phyloP scores from a whole-genome alignment of 139 green algal genomes.

The Chlamydomonas asymmetrica region DNA sequence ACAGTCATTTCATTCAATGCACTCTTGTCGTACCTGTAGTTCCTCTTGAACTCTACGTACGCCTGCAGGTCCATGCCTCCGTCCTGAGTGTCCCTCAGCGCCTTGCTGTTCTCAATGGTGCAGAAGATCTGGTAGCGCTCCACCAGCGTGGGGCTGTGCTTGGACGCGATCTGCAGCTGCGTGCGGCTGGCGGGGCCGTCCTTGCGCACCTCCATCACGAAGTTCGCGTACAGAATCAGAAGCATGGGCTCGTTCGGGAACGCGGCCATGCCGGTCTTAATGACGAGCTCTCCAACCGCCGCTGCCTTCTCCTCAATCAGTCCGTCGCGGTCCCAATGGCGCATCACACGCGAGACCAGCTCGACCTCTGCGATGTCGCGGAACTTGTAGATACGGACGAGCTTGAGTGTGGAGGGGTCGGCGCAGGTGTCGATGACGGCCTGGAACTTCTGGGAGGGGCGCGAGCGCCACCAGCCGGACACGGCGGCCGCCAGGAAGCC shows the following conservation, averaged over 20 bases:
- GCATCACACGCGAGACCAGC: conserved; percentile 11
- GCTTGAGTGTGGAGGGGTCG: too few relatives aligned
- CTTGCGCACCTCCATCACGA: conserved; percentile 38
- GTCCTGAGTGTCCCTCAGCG: conserved; percentile 32
- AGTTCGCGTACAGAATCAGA: conserved; percentile 36
- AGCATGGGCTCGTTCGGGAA: conserved; percentile 26
- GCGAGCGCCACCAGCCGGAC: conserved; percentile 5
- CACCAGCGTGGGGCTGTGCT: conserved; percentile 28
- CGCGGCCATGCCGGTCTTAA: conserved; percentile 18
- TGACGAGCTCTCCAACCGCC: conserved; percentile 9
- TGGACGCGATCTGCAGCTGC: conserved; percentile 47
- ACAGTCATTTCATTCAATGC: too few relatives aligned
- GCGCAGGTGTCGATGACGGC: too few relatives aligned
- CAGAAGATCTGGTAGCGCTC: conserved; percentile 43
- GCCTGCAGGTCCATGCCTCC: conserved; percentile 35
- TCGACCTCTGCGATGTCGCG: neutral
- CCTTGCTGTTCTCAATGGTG: conserved; percentile 28
- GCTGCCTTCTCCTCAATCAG: neutral
- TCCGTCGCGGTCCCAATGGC: conserved; percentile 10
- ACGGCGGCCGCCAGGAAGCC: neutral
- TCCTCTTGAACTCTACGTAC: conserved; percentile 40
- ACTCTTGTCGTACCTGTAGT: conserved; percentile 14
- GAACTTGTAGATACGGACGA: too few relatives aligned
- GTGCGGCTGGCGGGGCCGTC: conserved; percentile 42
- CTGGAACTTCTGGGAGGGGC: neutral